These are phyloP conservation scores for Metarhizium anisopliae DNA, from an alignment of 2,329 filamentous ascomycete species.

Conservation along the genomic window DNA sequence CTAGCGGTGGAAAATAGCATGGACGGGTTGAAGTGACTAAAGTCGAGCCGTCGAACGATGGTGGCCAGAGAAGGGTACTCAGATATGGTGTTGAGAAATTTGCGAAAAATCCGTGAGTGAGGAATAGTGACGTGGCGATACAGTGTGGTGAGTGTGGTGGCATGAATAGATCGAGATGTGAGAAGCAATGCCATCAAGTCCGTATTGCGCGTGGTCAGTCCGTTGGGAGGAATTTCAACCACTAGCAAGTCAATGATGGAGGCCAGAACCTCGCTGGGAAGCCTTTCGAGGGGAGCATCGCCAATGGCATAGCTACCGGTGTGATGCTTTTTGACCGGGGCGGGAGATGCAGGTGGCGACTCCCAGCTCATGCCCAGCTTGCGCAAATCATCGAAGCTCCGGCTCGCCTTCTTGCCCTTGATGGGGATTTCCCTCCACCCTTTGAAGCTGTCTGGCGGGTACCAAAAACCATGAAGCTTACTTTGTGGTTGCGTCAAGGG, in stretches of 20 bases:
- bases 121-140: constrained; percentile 76
- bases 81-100: constrained; percentile 63
- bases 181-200: constrained; percentile 69
- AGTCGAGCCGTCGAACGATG: constrained; percentile 71
- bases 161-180: constrained; percentile 66
- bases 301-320: constrained; percentile 30
- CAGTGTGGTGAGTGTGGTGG: constrained; percentile 63
- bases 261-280: constrained; percentile 62
- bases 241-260: constrained; percentile 67
- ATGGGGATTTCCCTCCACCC: constrained; percentile 56
- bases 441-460: constrained; percentile 47
- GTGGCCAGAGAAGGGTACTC: constrained; percentile 61
- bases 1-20: constrained; percentile 66
- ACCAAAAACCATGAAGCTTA: constrained; percentile 49
- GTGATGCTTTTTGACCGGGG: constrained; percentile 22
- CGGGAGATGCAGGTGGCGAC: constrained; percentile 24
- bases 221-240: constrained; percentile 63
- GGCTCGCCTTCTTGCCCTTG: constrained; percentile 49
- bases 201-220: constrained; percentile 65
- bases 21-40: constrained; percentile 77
- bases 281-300: constrained; percentile 51
- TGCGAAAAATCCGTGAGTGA: constrained; percentile 75
- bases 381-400: constrained; percentile 52
- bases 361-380: constrained; percentile 47
- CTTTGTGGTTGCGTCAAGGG: constrained; percentile 47